A percentile compares a stretch with the other conserved stretches of the same genome.
Conservation (phyloP, 108 stramenopile species). For the Nitzschia sp. region DNA sequence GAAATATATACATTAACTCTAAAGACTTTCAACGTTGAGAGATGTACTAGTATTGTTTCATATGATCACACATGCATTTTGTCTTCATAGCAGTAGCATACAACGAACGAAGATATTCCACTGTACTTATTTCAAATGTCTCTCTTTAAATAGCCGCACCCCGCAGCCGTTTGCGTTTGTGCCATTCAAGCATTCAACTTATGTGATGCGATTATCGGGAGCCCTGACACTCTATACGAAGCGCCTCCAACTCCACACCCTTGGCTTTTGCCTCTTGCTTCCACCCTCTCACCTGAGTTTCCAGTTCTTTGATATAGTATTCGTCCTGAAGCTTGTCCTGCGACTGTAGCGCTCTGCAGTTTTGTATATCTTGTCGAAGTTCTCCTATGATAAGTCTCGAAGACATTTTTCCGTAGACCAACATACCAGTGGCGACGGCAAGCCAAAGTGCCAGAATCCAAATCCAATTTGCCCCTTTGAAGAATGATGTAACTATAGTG, state of each 20-base stretch:
- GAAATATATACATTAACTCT: too few relatives aligned
- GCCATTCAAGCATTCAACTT: too few relatives aligned
- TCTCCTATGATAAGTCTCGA: neutral
- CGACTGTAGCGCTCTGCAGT: neutral
- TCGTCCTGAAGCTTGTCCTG: neutral
- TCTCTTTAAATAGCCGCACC: too few relatives aligned
- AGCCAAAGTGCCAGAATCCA: neutral
- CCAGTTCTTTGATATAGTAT: constrained; percentile 10
- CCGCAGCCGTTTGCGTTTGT: too few relatives aligned
- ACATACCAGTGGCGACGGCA: neutral
- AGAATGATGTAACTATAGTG: neutral
- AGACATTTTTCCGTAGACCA: neutral
- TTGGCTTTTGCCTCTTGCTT: constrained; percentile 8
- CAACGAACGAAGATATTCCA: too few relatives aligned
- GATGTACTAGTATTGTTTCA: neutral
- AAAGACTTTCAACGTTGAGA: neutral
- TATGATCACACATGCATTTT: neutral
- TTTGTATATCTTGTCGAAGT: neutral
- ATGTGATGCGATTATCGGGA: too few relatives aligned
- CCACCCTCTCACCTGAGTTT: constrained; percentile 7
- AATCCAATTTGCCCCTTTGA: neutral
- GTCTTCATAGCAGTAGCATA: too few relatives aligned
- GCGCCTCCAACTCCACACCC: constrained; percentile 1
- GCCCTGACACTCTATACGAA: neutral
- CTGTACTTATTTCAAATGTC: too few relatives aligned